phyloP scores from a whole-genome alignment of 495 filamentous ascomycete species.

The Acidomyces sp. region DNA sequence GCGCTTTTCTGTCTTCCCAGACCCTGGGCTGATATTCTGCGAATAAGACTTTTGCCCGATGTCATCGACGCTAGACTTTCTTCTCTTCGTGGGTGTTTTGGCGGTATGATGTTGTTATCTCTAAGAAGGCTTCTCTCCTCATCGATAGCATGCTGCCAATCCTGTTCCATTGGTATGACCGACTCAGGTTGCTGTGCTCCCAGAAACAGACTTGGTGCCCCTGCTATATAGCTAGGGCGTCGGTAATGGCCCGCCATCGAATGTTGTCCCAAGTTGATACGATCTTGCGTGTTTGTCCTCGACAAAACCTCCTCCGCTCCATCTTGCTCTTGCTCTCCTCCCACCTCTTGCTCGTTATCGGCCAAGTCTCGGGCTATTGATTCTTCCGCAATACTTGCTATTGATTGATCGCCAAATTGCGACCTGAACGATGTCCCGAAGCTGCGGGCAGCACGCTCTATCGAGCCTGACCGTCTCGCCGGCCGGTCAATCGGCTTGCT shows the following conservation, averaged over 20 bases:
- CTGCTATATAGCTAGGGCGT: constrained; percentile 51
- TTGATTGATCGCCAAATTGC: background rate
- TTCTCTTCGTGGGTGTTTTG: constrained; percentile 38
- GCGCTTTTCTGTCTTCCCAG: constrained; percentile 20
- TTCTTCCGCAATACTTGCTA: constrained; percentile 44
- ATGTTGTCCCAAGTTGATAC: constrained; percentile 25
- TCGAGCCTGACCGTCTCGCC: background rate
- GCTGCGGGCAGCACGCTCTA: constrained; percentile 1
- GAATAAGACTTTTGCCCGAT: constrained; percentile 8
- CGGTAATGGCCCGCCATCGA: constrained; percentile 59
- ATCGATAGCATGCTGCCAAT: constrained; percentile 48
- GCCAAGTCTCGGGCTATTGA: constrained; percentile 55
- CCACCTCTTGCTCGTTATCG: constrained; percentile 1
- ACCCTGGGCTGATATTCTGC: constrained; percentile 13
- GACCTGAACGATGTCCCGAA: constrained; percentile 7
- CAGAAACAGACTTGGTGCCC: constrained; percentile 35
- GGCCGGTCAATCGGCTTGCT: background rate
- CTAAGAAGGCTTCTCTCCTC: constrained; percentile 64
- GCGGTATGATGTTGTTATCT: constrained; percentile 62
- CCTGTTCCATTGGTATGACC: constrained; percentile 32
- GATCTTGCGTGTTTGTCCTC: constrained; percentile 30
- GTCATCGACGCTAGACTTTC: constrained; percentile 12
- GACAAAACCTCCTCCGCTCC: constrained; percentile 10
- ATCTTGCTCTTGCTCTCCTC: constrained; percentile 13
- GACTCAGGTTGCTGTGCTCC: constrained; percentile 24